phyloP scores from a whole-genome alignment of 306 rosid species.

The Quercus aquifolioides region DNA sequence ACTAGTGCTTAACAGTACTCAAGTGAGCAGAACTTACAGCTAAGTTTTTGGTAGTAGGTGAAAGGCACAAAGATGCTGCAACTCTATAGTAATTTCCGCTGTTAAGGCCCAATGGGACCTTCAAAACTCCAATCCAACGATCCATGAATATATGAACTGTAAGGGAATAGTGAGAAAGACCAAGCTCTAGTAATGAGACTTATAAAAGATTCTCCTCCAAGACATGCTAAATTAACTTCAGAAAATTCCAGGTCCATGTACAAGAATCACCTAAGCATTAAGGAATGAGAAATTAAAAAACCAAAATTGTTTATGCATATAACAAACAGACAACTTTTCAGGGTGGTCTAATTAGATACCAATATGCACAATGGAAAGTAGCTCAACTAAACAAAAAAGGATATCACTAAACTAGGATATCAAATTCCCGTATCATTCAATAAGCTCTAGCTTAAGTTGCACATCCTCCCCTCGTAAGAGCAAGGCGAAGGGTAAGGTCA shows the following conservation, averaged over 20 bases:
- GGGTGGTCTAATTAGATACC: not conserved
- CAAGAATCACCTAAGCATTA: not conserved
- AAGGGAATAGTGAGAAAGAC: not conserved
- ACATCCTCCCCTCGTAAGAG: too few species aligned
- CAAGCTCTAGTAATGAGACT: not conserved
- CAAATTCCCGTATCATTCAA: too few species aligned
- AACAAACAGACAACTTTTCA: not conserved
- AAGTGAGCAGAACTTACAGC: constrained; percentile 40
- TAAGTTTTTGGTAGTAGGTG: constrained; percentile 43
- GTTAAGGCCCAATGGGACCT: constrained; percentile 51
- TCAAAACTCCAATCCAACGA: constrained; percentile 81
- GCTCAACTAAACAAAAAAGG: not conserved
- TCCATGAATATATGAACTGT: constrained; percentile 39
- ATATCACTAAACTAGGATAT: not conserved
- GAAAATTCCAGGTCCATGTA: not conserved
- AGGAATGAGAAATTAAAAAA: not conserved
- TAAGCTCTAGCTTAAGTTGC: too few species aligned
- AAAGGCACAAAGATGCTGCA: constrained; percentile 81
- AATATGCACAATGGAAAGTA: not conserved
- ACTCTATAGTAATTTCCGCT: constrained; percentile 43
- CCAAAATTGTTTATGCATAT: not conserved
- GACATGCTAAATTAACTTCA: not conserved
- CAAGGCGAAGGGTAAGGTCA: too few species aligned
- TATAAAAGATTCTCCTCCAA: not conserved
- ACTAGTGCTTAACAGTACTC: not conserved